phyloP scores from a whole-genome alignment of 1,139 yeast species.

The Geotrichum citri-aurantii region DNA sequence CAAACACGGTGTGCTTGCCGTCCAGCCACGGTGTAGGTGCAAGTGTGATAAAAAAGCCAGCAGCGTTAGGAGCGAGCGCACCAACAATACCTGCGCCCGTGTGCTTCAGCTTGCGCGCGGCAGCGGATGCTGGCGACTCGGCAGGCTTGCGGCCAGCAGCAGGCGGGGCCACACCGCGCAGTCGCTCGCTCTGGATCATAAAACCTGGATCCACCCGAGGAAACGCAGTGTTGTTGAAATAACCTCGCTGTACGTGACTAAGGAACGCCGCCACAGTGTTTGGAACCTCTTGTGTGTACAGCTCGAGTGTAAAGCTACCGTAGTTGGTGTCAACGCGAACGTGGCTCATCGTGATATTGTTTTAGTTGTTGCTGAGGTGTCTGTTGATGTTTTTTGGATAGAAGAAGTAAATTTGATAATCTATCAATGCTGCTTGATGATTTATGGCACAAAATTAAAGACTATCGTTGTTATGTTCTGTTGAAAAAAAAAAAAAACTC shows the following conservation, averaged over 20 bases:
- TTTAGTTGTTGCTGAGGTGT: not conserved
- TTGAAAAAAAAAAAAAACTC: too few relatives aligned
- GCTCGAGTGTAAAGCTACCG: slow-evolving; percentile 31
- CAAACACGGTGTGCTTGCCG: slow-evolving; percentile 51
- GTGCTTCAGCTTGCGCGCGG: slow-evolving; percentile 38
- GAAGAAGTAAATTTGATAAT: too few relatives aligned
- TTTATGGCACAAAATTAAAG: too few relatives aligned
- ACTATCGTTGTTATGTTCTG: too few relatives aligned
- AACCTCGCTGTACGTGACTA: slow-evolving; percentile 29
- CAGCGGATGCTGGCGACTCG: not conserved
- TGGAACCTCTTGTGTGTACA: slow-evolving; percentile 33
- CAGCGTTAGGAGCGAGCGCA: slow-evolving; percentile 39
- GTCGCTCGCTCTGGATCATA: slow-evolving; percentile 37
- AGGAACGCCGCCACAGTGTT: slow-evolving; percentile 30
- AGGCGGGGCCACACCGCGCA: slow-evolving; percentile 15
- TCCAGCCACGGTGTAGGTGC: slow-evolving; percentile 44
- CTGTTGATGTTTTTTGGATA: not conserved
- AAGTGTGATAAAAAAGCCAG: slow-evolving; percentile 50
- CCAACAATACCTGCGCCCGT: slow-evolving; percentile 52
- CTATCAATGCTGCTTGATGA: too few relatives aligned
- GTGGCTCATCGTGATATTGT: slow-evolving; percentile 13
- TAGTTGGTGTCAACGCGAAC: slow-evolving; percentile 23
- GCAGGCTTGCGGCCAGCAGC: not conserved
- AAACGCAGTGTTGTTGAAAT: slow-evolving; percentile 36
- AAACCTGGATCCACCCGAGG: slow-evolving; percentile 39